Conservation (phyloP, 306 rosid species). For the Cicer pinnatifidum region DNA sequence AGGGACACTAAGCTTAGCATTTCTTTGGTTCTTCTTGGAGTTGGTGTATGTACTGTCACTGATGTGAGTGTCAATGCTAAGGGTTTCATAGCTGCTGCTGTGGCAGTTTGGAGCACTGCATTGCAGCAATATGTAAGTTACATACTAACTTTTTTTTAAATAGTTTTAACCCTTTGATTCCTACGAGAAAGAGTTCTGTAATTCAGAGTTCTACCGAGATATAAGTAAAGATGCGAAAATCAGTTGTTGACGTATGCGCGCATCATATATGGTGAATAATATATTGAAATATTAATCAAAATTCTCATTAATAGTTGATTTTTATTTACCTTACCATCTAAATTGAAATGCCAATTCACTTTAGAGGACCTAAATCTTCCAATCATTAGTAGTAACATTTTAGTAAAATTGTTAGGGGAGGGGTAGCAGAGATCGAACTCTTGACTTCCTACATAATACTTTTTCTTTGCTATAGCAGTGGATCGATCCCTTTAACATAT, state of each 20-base stretch:
- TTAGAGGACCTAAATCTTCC: not conserved
- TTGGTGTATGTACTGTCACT: conserved; percentile 83
- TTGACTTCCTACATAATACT: not conserved
- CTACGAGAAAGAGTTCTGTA: too few species aligned
- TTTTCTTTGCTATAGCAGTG: not conserved
- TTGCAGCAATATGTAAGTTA: conserved; percentile 78
- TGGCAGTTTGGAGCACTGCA: conserved; percentile 85
- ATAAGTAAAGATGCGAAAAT: not conserved
- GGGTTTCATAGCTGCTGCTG: conserved; percentile 75
- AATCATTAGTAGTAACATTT: not conserved
- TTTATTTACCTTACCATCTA: not conserved
- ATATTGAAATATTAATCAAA: too few species aligned
- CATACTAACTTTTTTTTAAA: not conserved
- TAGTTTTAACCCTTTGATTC: too few species aligned
- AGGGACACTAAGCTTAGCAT: conserved; percentile 82
- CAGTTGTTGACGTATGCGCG: not conserved
- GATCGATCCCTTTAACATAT: not conserved
- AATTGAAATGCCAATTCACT: not conserved
- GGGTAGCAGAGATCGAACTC: not conserved
- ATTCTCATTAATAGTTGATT: not conserved
- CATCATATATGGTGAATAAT: not conserved
- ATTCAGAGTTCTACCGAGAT: too few species aligned
- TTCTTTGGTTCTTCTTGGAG: conserved; percentile 75
- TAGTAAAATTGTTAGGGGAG: not conserved
- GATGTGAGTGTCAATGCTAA: conserved; percentile 74